These are phyloP conservation scores for Brassica carinata DNA, from an alignment of 345 rosid species.

Conservation along the genomic window DNA sequence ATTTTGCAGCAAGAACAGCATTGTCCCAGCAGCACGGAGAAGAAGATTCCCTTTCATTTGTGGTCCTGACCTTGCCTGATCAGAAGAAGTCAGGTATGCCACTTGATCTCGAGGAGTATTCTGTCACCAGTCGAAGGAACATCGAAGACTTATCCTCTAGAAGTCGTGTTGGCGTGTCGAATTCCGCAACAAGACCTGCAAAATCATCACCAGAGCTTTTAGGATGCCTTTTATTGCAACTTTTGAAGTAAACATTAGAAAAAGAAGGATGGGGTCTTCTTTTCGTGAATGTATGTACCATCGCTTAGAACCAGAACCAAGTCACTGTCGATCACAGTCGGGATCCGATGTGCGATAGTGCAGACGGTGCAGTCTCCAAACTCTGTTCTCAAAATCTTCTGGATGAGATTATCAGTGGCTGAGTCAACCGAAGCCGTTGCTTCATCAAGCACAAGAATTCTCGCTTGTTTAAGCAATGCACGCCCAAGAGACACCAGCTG, in stretches of 20 bases:
- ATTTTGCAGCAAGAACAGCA: background rate
- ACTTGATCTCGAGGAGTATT: background rate
- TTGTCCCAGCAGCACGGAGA: background rate
- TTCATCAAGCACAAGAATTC: constrained; percentile 94
- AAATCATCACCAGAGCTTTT: background rate
- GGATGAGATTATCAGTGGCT: constrained; percentile 95
- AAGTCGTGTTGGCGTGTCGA: background rate
- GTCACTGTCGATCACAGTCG: constrained; percentile 96
- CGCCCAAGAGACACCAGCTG: constrained; percentile 94
- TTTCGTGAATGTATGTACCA: constrained; percentile 43
- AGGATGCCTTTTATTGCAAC: too few relatives aligned
- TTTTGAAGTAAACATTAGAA: background rate
- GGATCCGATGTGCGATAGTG: constrained; percentile 99
- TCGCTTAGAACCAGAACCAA: constrained; percentile 93
- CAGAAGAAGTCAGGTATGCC: background rate
- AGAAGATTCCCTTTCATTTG: background rate
- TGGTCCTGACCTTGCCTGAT: background rate
- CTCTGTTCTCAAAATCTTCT: constrained; percentile 89
- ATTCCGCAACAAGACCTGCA: background rate
- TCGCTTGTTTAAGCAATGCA: constrained; percentile 87
- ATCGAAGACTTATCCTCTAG: background rate
- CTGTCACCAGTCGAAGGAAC: background rate
- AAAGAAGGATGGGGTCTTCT: too few relatives aligned
- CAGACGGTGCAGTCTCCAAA: constrained; percentile 89
- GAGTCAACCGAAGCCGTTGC: constrained; percentile 99